Percentiles rank a stretch among this genome's conserved stretches.
Evolutionary conservation across 139 green algal species (phyloP).

Genomic region (Tetradesmus obliquus): DNA sequence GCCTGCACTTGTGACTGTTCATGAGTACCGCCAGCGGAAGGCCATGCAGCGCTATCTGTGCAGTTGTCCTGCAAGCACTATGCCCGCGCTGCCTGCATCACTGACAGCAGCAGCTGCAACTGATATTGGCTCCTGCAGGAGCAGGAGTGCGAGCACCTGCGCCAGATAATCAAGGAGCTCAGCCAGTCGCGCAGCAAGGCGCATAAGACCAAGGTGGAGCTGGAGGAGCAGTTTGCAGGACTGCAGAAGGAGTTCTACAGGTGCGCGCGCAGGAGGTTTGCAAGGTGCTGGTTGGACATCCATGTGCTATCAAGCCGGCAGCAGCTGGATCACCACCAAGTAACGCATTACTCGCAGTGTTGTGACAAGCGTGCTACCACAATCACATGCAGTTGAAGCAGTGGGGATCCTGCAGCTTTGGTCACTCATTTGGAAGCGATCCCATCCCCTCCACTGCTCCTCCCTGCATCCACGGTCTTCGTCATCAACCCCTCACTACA

Average conservation of each 20-base stretch:
- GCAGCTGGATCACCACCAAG: no score
- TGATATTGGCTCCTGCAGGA: conserved; percentile 14
- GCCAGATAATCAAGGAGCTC: conserved; percentile 44
- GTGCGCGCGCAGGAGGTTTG: background rate
- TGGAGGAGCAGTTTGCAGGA: conserved; percentile 34
- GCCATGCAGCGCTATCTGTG: background rate
- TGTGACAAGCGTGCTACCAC: background rate
- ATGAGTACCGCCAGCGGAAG: background rate
- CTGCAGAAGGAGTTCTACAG: conserved; percentile 48
- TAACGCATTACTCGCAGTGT: background rate
- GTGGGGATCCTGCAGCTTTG: background rate
- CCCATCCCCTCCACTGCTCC: background rate
- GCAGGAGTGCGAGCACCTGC: conserved; percentile 43
- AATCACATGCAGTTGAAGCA: background rate
- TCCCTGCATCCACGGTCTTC: no score
- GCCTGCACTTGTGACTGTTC: background rate
- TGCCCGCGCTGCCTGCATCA: background rate
- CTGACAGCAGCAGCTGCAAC: no score
- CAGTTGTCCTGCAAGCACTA: background rate
- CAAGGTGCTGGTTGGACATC: background rate
- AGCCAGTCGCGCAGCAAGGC: background rate
- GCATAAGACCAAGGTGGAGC: conserved; percentile 41
- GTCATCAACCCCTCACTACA: background rate
- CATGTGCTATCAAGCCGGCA: background rate
- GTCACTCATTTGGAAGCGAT: background rate